These are phyloP conservation scores for Xanthoparmelia taractica DNA, from an alignment of 495 filamentous ascomycete species.

Conservation along the genomic window DNA sequence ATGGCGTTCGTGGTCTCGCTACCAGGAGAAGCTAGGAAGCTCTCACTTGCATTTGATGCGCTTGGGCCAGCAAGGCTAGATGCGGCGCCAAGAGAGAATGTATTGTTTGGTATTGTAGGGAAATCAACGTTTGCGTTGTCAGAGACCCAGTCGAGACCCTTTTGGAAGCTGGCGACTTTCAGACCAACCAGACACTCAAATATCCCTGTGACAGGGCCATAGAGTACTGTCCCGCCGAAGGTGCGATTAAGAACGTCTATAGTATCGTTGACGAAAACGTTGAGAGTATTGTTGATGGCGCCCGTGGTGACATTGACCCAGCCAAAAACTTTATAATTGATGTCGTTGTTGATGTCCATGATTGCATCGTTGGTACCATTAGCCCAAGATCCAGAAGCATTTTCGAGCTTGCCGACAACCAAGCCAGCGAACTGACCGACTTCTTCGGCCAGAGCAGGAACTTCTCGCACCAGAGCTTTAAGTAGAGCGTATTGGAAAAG, in stretches of 20 bases:
- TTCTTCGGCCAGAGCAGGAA: slow-evolving; percentile 65
- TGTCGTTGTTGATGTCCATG: slow-evolving; percentile 52
- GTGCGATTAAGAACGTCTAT: slow-evolving; percentile 59
- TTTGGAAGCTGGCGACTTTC: slow-evolving; percentile 67
- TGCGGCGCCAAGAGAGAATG: slow-evolving; percentile 73
- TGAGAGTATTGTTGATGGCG: slow-evolving; percentile 79
- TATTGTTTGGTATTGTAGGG: slow-evolving; percentile 67
- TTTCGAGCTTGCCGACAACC: slow-evolving; percentile 63
- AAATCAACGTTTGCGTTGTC: slow-evolving; percentile 79
- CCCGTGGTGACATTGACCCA: slow-evolving; percentile 79
- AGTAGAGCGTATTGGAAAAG: slow-evolving; percentile 80
- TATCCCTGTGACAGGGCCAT: slow-evolving; percentile 62
- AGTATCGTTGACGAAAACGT: slow-evolving; percentile 68
- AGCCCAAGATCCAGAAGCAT: slow-evolving; percentile 72
- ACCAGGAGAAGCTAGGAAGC: slow-evolving; percentile 67
- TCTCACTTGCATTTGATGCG: slow-evolving; percentile 44
- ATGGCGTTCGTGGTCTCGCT: slow-evolving; percentile 69
- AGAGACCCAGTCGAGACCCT: slow-evolving; percentile 80
- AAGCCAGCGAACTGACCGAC: slow-evolving; percentile 76
- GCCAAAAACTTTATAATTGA: slow-evolving; percentile 79
- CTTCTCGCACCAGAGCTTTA: slow-evolving; percentile 59
- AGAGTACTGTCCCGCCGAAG: slow-evolving; percentile 73
- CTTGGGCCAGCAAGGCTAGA: slow-evolving; percentile 50
- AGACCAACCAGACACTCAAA: slow-evolving; percentile 69
- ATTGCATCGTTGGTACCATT: slow-evolving; percentile 67